Evolutionary conservation across 106 monocot species (phyloP), one percentile per base, ranked within the genome.

Genomic region (Triglochin maritima): DNA sequence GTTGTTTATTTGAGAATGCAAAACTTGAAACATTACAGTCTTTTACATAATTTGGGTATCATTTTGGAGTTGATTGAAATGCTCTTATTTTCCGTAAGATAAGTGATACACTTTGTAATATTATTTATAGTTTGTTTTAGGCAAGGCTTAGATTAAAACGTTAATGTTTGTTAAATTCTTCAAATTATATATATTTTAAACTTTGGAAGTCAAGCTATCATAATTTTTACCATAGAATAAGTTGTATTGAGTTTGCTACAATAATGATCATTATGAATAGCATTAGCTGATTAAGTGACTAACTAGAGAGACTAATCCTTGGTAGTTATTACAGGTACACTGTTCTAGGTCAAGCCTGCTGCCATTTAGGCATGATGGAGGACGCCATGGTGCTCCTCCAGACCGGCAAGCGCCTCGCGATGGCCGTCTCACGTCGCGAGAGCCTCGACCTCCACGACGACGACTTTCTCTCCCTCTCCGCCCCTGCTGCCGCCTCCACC

Each of bases 351-450:
- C 84, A 91, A 44, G 91, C 96, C 2, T 91, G 88, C 68, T 80
- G 46, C 79, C 91, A 98, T 72, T 72, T 98, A 4, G 96, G 96
- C 41, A 80, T 98, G 44, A 80, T 98, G 82, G 96, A 98, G 60
- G 91, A 98, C 68, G 96, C 91, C 14, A 84, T 91, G 82, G 80
- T 86, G 44, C 96, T 98, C 56, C 84, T 98, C 58, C 96, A 91
- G 62, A 84, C 84, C 48, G 81, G 76, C 11, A 82, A 86, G 56
- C 88, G 91, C 65, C 81, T 86, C 10, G 85, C 91, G 45, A 77
- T 78, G 9, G 86, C 84, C 1, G 83, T 86, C 2, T 91, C 76
- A 62, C 88, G 91, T 51, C 85, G 84, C 4, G 84, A 86, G 52
- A 91, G 91, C 75, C 74, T 78, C 45, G 72, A 78, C 51, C 70